Conservation (phyloP, 1,284 basidiomycete species). For the Schizophyllum commune region DNA sequence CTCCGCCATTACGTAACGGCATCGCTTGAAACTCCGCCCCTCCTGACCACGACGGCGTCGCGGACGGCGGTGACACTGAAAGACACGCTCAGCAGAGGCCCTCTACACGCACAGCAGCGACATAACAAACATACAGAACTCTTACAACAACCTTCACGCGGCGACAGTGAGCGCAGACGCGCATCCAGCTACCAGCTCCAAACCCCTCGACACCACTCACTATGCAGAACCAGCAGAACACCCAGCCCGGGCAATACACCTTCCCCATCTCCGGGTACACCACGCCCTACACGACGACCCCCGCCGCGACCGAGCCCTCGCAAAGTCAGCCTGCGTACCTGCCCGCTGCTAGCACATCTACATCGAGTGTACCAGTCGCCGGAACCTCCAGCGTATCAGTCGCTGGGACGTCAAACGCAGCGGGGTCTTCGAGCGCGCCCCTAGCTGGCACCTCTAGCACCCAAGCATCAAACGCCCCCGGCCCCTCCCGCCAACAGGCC, state of each 20-base stretch:
- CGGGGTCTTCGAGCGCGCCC: too few species aligned
- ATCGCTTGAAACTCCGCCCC: neutral
- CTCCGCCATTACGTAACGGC: neutral
- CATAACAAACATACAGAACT: too few species aligned
- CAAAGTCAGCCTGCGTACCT: neutral
- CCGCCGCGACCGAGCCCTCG: too few species aligned
- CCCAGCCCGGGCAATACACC: conserved; percentile 1
- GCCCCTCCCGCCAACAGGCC: conserved; percentile 54
- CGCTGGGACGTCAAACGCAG: too few species aligned
- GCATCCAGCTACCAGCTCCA: too few species aligned
- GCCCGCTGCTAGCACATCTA: conserved; percentile 1
- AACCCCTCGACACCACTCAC: too few species aligned
- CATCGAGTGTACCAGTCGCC: conserved; percentile 24
- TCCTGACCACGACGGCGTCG: neutral
- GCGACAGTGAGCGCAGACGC: too few species aligned
- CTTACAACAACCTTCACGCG: too few species aligned
- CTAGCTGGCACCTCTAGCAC: conserved; percentile 13
- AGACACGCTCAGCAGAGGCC: too few species aligned
- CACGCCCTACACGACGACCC: neutral
- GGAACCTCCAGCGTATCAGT: too few species aligned
- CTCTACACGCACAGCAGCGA: too few species aligned
- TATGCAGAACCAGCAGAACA: conserved; percentile 1
- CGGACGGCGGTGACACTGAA: neutral
- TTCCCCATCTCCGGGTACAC: conserved; percentile 6
- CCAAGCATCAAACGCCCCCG: conserved; percentile 12